Evolutionary conservation across 192 early-diverging fungal species (phyloP), one percentile per base, ranked within the genome.

Genomic region (Funneliformis mosseae): DNA sequence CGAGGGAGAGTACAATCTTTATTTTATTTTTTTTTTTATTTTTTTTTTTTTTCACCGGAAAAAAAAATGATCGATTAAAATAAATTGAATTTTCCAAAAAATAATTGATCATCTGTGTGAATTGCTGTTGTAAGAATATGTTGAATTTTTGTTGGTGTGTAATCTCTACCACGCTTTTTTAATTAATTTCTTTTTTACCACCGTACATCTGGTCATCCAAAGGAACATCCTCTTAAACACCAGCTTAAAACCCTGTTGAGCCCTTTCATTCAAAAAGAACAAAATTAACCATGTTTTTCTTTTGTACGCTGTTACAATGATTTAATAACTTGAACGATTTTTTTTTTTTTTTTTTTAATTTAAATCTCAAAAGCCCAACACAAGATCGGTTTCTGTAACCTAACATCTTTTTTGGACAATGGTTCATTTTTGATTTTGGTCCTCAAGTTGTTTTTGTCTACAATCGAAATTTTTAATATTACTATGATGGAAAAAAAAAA

Each of bases 1-100:
- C 27, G 64, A 67, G 64, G 64, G 27, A 67, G 64, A 67, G 64
- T 67, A 67, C 64, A 67, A 67, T 33, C 16, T 55, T 55, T 55
- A 67, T 5, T 33, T 33, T 33, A 33, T 33, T 33, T 2, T 33
- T 33, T 2, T 33, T 33, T 2, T 33, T 33, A 2, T 33, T 33
- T 12, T 33, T 2, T 33, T 33, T 33, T 33, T 33, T 12, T 33
- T 27, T 67, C 33, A 23, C 64, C 64, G n/a, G 27, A 27, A 23
- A 67, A 67, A n/a, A 67, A 67, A 67, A 67, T 27, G 33, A 67
- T 67, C 64, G 25, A 55, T 21, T 55, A 21, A 55, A 55, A 55
- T 55, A 55, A 55, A 55, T 55, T 55, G 18, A 55, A 18, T 16
- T 55, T 55, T 55, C 50, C 50, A 18, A 16, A 55, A 55, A 4